These are phyloP conservation scores for Nicotiana paniculata DNA, from an alignment of 257 asterid genomes.

Conservation along the genomic window DNA sequence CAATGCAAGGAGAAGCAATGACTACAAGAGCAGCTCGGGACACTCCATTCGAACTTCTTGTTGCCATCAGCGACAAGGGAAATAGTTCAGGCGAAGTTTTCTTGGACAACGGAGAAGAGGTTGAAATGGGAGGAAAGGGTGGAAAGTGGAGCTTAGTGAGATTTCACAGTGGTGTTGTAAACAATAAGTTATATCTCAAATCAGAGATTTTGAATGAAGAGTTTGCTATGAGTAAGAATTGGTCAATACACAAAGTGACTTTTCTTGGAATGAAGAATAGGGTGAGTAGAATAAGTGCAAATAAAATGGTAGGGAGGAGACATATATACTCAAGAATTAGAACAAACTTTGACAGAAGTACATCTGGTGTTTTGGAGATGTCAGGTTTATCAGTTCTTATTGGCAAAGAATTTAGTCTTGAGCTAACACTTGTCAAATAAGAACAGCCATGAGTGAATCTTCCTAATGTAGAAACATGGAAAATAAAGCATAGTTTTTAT, in stretches of 20 bases:
- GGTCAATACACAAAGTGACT: slow-evolving; percentile 10
- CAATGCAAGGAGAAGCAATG: slow-evolving; percentile 61
- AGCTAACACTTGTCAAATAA: background rate
- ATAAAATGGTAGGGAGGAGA: background rate
- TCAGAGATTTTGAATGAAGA: slow-evolving; percentile 7
- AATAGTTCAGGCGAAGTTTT: slow-evolving; percentile 44
- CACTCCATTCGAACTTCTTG: slow-evolving; percentile 40
- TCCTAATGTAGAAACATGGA: too few relatives aligned
- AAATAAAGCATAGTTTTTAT: too few relatives aligned
- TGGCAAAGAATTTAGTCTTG: background rate
- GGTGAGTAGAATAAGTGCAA: background rate
- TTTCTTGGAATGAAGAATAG: slow-evolving; percentile 4
- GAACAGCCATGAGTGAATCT: too few relatives aligned
- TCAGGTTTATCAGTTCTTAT: background rate
- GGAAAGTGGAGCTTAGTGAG: slow-evolving; percentile 36
- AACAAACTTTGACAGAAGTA: background rate
- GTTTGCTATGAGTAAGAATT: slow-evolving; percentile 6
- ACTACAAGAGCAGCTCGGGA: slow-evolving; percentile 41
- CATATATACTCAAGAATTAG: background rate
- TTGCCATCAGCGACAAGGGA: slow-evolving; percentile 20
- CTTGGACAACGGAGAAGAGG: slow-evolving; percentile 55
- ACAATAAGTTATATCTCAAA: background rate
- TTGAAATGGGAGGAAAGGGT: slow-evolving; percentile 39
- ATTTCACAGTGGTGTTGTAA: background rate
- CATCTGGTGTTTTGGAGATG: slow-evolving; percentile 12